Conservation (phyloP, 2,329 filamentous ascomycete species). For the Allantophomopsis lycopodina region DNA sequence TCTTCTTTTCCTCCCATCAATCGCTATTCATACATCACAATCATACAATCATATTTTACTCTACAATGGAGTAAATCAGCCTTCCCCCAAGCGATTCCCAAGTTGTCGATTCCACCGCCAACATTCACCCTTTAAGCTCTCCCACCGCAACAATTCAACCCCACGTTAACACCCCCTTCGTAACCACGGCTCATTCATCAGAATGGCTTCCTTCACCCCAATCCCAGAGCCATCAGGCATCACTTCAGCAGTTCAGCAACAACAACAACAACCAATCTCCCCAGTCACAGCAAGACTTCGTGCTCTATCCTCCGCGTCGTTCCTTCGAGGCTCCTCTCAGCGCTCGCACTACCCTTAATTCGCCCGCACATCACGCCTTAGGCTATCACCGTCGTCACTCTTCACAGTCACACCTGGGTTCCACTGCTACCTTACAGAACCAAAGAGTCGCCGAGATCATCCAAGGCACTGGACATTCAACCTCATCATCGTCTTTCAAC, state of each 20-base stretch:
- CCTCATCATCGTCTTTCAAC: conserved; percentile 36
- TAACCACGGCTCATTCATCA: not conserved
- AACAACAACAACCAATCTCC: conserved; percentile 24
- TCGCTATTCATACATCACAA: not conserved
- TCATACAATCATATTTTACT: not conserved
- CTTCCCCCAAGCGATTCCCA: not conserved
- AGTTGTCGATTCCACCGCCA: not conserved
- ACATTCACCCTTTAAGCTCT: not conserved
- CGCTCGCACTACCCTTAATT: conserved; percentile 18
- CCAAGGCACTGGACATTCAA: conserved; percentile 40
- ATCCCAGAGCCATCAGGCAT: conserved; percentile 3
- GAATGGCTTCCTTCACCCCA: conserved; percentile 3
- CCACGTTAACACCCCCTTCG: not conserved
- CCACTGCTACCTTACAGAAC: conserved; percentile 35
- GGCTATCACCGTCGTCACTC: conserved; percentile 32
- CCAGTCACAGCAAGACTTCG: conserved; percentile 56
- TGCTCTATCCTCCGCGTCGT: conserved; percentile 42
- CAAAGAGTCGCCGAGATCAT: conserved; percentile 45
- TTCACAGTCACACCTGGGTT: conserved; percentile 36
- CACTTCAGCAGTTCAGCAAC: conserved; percentile 1
- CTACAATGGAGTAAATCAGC: conserved; percentile 1
- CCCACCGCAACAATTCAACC: not conserved
- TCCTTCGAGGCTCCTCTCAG: conserved; percentile 15
- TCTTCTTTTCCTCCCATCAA: not conserved
- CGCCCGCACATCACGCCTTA: conserved; percentile 19